Conservation (phyloP, 306 rosid species). For the Malus fusca region DNA sequence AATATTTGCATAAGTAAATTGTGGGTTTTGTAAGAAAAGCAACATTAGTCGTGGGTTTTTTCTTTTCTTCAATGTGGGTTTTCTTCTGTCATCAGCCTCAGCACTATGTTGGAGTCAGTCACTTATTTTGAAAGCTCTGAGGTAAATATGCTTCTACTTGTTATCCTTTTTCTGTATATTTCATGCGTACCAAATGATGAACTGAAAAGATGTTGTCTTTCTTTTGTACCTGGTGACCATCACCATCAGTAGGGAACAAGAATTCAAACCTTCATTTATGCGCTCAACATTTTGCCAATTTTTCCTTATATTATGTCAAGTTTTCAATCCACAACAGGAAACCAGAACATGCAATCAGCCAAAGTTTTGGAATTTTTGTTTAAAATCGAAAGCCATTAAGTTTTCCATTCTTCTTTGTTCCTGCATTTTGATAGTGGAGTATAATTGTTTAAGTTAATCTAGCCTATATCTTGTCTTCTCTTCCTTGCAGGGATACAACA, state of each 20-base stretch:
- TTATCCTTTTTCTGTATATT: neutral
- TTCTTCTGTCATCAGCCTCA: slow-evolving; percentile 32
- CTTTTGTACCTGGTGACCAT: neutral
- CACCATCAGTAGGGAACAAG: neutral
- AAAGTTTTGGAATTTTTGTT: neutral
- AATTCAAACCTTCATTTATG: neutral
- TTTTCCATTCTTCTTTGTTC: neutral
- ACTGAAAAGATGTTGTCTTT: neutral
- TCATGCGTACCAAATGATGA: neutral
- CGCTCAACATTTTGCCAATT: neutral
- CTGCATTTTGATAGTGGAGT: neutral
- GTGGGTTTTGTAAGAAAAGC: slow-evolving; percentile 13
- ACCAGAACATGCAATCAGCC: neutral
- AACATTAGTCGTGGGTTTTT: slow-evolving; percentile 21
- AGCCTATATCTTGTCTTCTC: slow-evolving; percentile 3
- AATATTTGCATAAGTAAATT: slow-evolving; percentile 3
- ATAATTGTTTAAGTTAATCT: neutral
- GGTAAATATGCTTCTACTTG: slow-evolving; percentile 25
- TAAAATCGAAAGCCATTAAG: neutral
- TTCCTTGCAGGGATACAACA: slow-evolving; percentile 37
- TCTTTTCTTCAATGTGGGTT: slow-evolving; percentile 30
- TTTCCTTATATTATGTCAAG: neutral
- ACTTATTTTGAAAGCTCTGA: slow-evolving; percentile 54
- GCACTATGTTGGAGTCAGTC: slow-evolving; percentile 61
- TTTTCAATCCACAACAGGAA: neutral